Percentiles rank a stretch among this genome's conserved stretches.
Evolutionary conservation across 139 green algal species (phyloP).

Genomic region (Desmodesmus armatus): DNA sequence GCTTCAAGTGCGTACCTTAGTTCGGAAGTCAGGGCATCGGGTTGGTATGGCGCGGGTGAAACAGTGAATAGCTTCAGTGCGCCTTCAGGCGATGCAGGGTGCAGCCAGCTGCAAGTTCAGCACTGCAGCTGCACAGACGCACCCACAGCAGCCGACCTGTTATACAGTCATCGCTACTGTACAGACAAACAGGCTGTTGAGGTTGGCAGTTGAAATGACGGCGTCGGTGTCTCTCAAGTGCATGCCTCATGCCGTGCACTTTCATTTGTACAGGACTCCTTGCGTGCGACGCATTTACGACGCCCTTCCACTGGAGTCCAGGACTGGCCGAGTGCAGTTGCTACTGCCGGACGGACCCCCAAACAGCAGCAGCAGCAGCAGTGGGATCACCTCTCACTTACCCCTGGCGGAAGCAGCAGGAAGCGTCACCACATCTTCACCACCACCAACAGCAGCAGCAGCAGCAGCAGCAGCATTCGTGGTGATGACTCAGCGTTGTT

Average conservation of each 20-base stretch:
- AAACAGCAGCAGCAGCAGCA: background rate
- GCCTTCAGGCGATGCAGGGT: background rate
- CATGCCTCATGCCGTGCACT: background rate
- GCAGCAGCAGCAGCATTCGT: constrained; percentile 27
- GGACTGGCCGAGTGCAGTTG: constrained; percentile 64
- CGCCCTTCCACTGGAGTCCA: constrained; percentile 72
- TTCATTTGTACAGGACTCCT: constrained; percentile 60
- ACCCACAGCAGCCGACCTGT: no score
- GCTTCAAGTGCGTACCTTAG: no score
- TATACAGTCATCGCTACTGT: no score
- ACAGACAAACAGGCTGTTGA: no score
- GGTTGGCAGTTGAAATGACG: background rate
- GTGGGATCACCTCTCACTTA: background rate
- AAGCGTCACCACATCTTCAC: background rate
- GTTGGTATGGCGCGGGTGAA: background rate
- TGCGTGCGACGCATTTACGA: constrained; percentile 69
- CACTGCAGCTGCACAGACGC: background rate
- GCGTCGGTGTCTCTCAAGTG: background rate
- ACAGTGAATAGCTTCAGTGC: no score
- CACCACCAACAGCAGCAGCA: background rate
- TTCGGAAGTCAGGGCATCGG: background rate
- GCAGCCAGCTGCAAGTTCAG: background rate
- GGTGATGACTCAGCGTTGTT: background rate
- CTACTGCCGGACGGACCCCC: constrained; percentile 55
- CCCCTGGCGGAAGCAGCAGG: background rate